A percentile compares a stretch with the other conserved stretches of the same genome.
These are phyloP conservation scores for Podila epigama DNA, from an alignment of 192 early-diverging fungal species.

Conservation along the genomic window DNA sequence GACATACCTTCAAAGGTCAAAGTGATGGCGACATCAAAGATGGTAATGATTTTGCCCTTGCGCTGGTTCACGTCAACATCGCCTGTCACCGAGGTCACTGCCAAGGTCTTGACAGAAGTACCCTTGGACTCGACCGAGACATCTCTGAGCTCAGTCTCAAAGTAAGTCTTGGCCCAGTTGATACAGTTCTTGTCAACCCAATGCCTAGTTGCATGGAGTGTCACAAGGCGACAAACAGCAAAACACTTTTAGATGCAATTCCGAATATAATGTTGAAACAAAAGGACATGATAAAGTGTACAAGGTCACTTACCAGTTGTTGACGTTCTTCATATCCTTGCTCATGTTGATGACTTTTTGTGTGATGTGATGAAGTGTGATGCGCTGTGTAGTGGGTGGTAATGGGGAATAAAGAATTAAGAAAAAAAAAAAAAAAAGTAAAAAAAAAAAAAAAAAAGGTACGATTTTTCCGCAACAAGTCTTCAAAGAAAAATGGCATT, in stretches of 20 bases:
- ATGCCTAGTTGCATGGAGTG: conserved; percentile 13
- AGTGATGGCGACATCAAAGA: conserved; percentile 87
- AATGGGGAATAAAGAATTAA: no score
- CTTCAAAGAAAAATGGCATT: no score
- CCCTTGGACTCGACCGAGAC: conserved; percentile 63
- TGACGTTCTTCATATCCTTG: conserved; percentile 50
- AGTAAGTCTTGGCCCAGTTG: conserved; percentile 88
- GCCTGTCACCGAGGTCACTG: conserved; percentile 75
- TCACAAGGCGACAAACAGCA: not conserved
- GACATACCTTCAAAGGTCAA: conserved; percentile 71
- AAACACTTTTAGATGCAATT: not conserved
- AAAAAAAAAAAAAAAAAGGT: not conserved
- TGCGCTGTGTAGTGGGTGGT: no score
- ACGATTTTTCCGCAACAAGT: no score
- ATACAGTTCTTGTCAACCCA: conserved; percentile 85
- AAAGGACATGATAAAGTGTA: not conserved
- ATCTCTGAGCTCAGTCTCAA: conserved; percentile 69
- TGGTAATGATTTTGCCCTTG: conserved; percentile 95
- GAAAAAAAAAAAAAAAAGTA: no score
- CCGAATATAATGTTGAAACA: not conserved
- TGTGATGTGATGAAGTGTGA: not conserved
- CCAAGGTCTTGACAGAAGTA: conserved; percentile 60
- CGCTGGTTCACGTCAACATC: conserved; percentile 95
- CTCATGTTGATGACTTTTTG: conserved; percentile 37
- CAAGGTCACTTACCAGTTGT: conserved; percentile 48